Evolutionary conservation across 1,284 basidiomycete genomes (phyloP), one percentile per base, ranked within the genome.

Genomic region (Pseudozyma thailandica): DNA sequence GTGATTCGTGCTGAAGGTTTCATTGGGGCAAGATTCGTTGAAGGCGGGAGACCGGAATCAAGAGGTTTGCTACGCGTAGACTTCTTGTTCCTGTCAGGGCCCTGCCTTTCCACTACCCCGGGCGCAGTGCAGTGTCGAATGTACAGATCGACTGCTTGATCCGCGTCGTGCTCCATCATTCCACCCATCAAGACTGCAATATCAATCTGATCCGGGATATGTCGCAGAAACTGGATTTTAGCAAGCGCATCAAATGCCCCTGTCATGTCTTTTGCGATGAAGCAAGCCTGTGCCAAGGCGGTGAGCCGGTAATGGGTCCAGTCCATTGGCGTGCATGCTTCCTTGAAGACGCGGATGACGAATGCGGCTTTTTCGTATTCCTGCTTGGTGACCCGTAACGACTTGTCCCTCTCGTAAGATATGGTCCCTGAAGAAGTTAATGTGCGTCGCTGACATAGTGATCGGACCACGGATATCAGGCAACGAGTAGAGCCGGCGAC

Each of bases 221-320:
- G 18, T 27, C 69, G 62, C 23, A 59, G 39, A 9, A 52, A 50
- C 15, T 33, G 50, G 47, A 72, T 56, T 33, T 56, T 57, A 15
- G 62, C 58, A 12, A 72, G 52, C 2, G 69, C 69, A 2, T 65
- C 58, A 35, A 72, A 72, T 9, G 62, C 69, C 10, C 69, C 62
- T 10, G 10, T 18, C 26, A 59, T 25, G 18, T 72, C 69, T 30
- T 54, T 50, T n/a, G 50, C 55, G 9, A 47, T 48, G 51, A 72
- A 72, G 37, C 55, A 61, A 6, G 58, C 62, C 9, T 25, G 21
- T 3, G 69, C 69, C 21, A 72, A 38, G 25, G 69, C 48, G 3
- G 55, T 66, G 21, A 72, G 51, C 21, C 50, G 41, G 35, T 62
- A 72, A 30, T 72, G 69, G n/a, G 54, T 66, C 69, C 69, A 72